Conservation (phyloP, 1,139 yeast genomes). For the Trichomonascaceae sp. region DNA sequence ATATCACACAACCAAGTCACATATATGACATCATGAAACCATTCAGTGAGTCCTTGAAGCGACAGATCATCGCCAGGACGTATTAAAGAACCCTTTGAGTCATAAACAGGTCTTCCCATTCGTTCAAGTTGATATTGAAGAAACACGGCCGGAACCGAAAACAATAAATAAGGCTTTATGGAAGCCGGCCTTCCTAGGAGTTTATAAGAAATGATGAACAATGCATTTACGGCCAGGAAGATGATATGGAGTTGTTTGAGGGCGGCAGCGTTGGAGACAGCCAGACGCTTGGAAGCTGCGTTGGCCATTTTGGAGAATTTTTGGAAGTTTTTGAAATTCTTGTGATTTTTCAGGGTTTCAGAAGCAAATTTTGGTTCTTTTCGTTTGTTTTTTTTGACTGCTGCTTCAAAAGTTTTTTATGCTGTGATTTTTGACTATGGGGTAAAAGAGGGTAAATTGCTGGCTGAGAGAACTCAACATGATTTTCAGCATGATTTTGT, state of each 20-base stretch:
- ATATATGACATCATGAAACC: slow-evolving; percentile 69
- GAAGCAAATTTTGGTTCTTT: too few species aligned
- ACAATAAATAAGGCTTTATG: slow-evolving; percentile 46
- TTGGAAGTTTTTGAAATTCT: not conserved
- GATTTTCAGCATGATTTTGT: too few species aligned
- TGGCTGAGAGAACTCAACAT: too few species aligned
- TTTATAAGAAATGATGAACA: slow-evolving; percentile 40
- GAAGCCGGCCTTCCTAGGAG: slow-evolving; percentile 50
- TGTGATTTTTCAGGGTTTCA: too few species aligned
- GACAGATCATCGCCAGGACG: slow-evolving; percentile 59
- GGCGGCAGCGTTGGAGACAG: slow-evolving; percentile 48
- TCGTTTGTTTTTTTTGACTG: not conserved
- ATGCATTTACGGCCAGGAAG: slow-evolving; percentile 40
- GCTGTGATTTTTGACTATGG: not conserved
- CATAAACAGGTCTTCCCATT: slow-evolving; percentile 59
- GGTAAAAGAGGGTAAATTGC: not conserved
- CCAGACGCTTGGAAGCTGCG: slow-evolving; percentile 64
- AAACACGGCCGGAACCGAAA: slow-evolving; percentile 52
- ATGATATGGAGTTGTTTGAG: slow-evolving; percentile 51
- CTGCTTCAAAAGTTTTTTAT: not conserved
- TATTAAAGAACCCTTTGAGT: slow-evolving; percentile 39
- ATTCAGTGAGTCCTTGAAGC: slow-evolving; percentile 68
- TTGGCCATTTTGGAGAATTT: slow-evolving; percentile 49
- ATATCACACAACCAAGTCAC: slow-evolving; percentile 59
- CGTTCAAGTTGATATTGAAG: slow-evolving; percentile 55